phyloP scores from a whole-genome alignment of 2,329 filamentous ascomycete genomes.

The Colletotrichum kahawae region DNA sequence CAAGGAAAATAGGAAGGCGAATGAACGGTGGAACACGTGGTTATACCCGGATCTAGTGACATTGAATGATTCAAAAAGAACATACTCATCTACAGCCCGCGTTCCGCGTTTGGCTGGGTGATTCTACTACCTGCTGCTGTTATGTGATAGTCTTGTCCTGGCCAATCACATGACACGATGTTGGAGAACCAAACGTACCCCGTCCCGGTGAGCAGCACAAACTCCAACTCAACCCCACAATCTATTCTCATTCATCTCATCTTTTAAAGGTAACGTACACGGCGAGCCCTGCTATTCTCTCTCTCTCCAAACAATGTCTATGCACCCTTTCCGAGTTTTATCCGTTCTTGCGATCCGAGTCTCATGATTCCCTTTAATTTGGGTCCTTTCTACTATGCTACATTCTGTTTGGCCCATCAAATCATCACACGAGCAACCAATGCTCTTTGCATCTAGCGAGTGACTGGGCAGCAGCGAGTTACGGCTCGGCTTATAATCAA shows the following conservation, averaged over 20 bases:
- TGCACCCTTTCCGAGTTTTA: background rate
- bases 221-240: background rate
- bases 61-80: background rate
- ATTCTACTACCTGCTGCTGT: background rate
- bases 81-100: background rate
- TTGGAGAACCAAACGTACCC: background rate
- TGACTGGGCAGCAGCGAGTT: background rate
- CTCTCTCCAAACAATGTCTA: background rate
- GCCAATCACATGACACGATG: background rate
- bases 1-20: background rate
- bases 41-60: background rate
- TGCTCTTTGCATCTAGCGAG: background rate
- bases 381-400: background rate
- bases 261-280: background rate
- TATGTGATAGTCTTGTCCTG: background rate
- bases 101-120: background rate
- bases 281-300: background rate
- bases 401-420: background rate
- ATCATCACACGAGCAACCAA: background rate
- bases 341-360: background rate
- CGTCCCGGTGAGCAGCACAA: background rate
- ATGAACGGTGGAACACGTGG: background rate
- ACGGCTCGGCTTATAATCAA: background rate
- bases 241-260: background rate
- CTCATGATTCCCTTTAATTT: background rate